phyloP scores from a whole-genome alignment of 1,284 basidiomycete genomes.

The Leccinum ambiguum region DNA sequence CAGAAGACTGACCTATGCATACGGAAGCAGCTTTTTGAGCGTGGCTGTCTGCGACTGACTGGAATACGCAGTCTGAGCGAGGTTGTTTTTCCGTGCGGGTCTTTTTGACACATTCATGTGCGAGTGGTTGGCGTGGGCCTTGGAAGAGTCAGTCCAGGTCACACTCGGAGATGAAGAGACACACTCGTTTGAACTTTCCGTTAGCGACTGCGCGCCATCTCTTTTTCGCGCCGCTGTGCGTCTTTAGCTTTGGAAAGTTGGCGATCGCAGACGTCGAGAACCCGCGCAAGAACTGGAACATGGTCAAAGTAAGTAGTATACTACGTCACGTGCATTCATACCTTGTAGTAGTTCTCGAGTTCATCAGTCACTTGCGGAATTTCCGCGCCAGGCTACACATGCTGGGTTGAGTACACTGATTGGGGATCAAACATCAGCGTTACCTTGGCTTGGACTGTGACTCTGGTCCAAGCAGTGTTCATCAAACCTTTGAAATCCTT shows the following conservation, averaged over 20 bases:
- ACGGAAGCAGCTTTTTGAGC: slow-evolving; percentile 68
- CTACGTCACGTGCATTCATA: background rate
- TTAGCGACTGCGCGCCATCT: slow-evolving; percentile 70
- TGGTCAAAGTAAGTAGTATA: background rate
- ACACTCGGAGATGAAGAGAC: slow-evolving; percentile 25
- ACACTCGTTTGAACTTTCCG: slow-evolving; percentile 76
- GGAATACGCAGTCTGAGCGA: slow-evolving; percentile 66
- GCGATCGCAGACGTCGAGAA: slow-evolving; percentile 49
- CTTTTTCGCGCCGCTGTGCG: slow-evolving; percentile 80
- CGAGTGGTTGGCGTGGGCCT: slow-evolving; percentile 68
- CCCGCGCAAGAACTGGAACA: slow-evolving; percentile 16
- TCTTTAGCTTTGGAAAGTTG: slow-evolving; percentile 68
- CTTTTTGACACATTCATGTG: slow-evolving; percentile 73
- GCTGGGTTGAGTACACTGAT: slow-evolving; percentile 9
- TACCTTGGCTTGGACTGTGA: slow-evolving; percentile 52
- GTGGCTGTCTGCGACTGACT: slow-evolving; percentile 58
- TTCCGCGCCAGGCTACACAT: slow-evolving; percentile 31
- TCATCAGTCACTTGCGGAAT: slow-evolving; percentile 24
- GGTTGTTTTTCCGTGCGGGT: slow-evolving; percentile 61
- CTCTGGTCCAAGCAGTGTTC: slow-evolving; percentile 73
- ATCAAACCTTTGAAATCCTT: slow-evolving; percentile 51
- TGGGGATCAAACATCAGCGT: slow-evolving; percentile 7
- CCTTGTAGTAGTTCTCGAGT: slow-evolving; percentile 18
- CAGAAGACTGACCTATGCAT: slow-evolving; percentile 39
- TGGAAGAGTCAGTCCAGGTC: slow-evolving; percentile 9